Evolutionary conservation across 139 green algal genomes (phyloP).

Genomic region (Chlorokybus atmophyticus): DNA sequence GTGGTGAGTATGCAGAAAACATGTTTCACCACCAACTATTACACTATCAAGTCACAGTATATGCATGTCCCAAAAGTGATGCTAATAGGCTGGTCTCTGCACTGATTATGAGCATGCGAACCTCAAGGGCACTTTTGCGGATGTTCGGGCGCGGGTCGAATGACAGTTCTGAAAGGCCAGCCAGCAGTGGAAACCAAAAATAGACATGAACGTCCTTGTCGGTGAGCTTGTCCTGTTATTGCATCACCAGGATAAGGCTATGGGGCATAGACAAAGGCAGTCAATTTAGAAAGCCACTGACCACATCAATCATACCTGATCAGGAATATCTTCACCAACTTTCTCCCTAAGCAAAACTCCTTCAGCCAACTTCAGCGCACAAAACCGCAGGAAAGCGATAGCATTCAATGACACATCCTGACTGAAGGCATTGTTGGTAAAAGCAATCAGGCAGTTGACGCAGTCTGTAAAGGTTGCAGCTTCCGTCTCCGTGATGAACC

Average conservation of each 20-base stretch:
- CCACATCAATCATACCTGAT: too few relatives aligned
- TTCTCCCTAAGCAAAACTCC: too few relatives aligned
- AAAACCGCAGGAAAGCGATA: conserved; percentile 96
- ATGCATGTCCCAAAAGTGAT: too few relatives aligned
- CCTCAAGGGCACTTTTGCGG: conserved; percentile 39
- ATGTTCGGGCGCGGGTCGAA: conserved; percentile 89
- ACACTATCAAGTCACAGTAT: too few relatives aligned
- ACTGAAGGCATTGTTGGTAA: conserved; percentile 92
- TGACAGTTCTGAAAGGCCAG: conserved; percentile 87
- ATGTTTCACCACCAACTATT: too few relatives aligned
- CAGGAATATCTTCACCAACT: too few relatives aligned
- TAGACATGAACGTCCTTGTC: conserved; percentile 88
- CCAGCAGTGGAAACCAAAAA: conserved; percentile 98
- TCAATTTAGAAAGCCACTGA: too few relatives aligned
- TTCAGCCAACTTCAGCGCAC: conserved; percentile 86
- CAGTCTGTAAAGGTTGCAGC: conserved; percentile 94
- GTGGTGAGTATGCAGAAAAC: too few relatives aligned
- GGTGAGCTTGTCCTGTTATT: conserved; percentile 53
- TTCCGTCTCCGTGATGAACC: conserved; percentile 94
- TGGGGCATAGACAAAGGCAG: too few relatives aligned
- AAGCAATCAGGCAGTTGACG: conserved; percentile 98
- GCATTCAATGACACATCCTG: conserved; percentile 86
- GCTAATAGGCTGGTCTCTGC: too few relatives aligned
- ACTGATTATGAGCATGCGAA: too few relatives aligned
- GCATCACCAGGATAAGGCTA: too few relatives aligned